Percentiles rank a stretch among this genome's conserved stretches.
Evolutionary conservation across 164 flowering plant genomes (phyloP).

Genomic region (Aristolochia californica): DNA sequence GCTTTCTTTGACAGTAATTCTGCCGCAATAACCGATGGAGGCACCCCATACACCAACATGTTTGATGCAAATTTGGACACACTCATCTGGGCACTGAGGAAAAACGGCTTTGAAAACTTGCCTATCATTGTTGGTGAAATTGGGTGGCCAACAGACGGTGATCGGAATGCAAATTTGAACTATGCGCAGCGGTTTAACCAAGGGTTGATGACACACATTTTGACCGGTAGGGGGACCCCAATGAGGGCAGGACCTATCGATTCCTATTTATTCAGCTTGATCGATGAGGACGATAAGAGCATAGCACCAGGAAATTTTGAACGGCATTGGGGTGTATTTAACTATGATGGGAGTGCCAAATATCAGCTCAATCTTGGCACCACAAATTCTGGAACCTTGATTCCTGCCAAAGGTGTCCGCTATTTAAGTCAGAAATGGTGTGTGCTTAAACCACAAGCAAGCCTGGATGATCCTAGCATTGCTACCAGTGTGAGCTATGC

Average conservation of each 20-base stretch:
- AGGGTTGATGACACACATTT: conserved; percentile 65
- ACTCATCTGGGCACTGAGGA: conserved; percentile 66
- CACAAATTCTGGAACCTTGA: conserved; percentile 37
- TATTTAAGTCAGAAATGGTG: conserved; percentile 62
- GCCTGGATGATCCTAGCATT: conserved; percentile 41
- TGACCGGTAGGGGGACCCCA: conserved; percentile 74
- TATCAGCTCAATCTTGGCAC: conserved; percentile 64
- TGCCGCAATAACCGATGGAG: conserved; percentile 43
- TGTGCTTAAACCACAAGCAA: conserved; percentile 45
- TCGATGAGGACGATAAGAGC: conserved; percentile 85
- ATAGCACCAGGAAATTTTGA: conserved; percentile 81
- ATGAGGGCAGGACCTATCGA: conserved; percentile 61
- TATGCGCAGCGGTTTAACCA: conserved; percentile 75
- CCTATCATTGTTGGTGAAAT: conserved; percentile 82
- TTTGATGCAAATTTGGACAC: conserved; percentile 90
- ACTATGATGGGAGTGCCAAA: conserved; percentile 62
- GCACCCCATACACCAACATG: conserved; percentile 50
- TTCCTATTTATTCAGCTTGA: conserved; percentile 76
- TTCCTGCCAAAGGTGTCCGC: conserved; percentile 31
- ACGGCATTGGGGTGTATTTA: conserved; percentile 83
- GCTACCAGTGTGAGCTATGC: conserved; percentile 73
- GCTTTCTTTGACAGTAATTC: conserved; percentile 76
- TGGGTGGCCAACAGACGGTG: conserved; percentile 97
- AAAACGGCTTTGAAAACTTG: conserved; percentile 59
- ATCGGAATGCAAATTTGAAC: conserved; percentile 50